These are phyloP conservation scores for Oleoguttula mirabilis DNA, from an alignment of 495 filamentous ascomycete genomes.

Conservation along the genomic window DNA sequence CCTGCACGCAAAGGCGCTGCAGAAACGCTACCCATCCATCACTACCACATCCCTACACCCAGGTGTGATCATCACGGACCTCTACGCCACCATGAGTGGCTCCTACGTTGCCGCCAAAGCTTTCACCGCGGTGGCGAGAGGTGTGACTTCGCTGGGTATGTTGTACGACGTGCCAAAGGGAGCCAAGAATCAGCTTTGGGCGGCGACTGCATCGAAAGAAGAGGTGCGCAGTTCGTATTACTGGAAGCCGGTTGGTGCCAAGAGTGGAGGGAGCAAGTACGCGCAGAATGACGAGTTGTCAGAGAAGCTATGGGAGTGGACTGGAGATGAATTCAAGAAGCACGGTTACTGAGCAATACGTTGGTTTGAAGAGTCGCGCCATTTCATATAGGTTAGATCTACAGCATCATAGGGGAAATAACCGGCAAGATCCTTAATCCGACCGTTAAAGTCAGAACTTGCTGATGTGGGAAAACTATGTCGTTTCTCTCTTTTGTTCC, in stretches of 20 bases:
- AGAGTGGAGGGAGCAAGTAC: constrained; percentile 23
- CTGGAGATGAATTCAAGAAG: constrained; percentile 21
- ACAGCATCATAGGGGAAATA: no score
- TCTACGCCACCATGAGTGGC: constrained; percentile 14
- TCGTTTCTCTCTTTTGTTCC: no score
- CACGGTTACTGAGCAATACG: not conserved
- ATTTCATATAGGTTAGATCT: no score
- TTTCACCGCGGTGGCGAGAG: not conserved
- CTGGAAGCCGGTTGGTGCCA: constrained; percentile 32
- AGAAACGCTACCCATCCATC: constrained; percentile 36
- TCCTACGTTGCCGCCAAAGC: constrained; percentile 3
- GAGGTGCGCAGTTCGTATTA: constrained; percentile 29
- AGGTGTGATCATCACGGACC: constrained; percentile 30
- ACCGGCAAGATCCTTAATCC: no score
- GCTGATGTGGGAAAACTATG: no score
- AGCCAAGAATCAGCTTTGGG: constrained; percentile 34
- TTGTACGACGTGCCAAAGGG: constrained; percentile 24
- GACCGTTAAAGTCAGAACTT: no score
- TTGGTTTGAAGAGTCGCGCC: no score
- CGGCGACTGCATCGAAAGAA: constrained; percentile 29
- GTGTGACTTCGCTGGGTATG: not conserved
- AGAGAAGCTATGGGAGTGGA: constrained; percentile 36
- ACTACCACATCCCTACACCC: constrained; percentile 36
- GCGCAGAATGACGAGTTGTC: constrained; percentile 25
- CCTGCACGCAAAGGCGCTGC: constrained; percentile 49